Evolutionary conservation across 2,329 filamentous ascomycete species (phyloP), one percentile per base, ranked within the genome.

Genomic region (Penicillium sp.): DNA sequence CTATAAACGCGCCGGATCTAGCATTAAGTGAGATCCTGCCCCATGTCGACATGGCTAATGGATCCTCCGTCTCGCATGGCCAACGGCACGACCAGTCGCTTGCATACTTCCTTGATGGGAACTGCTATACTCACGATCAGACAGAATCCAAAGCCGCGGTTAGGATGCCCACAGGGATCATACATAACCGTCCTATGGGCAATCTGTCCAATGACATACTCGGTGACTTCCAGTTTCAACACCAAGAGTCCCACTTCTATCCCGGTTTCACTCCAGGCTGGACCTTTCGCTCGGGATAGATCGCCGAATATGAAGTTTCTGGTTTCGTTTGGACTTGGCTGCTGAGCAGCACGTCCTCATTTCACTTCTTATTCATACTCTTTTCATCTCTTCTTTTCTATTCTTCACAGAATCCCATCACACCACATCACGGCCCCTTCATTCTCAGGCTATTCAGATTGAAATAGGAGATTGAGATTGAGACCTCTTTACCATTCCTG

Each of bases 201-300:
- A 54, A 48, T 14, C 39, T 69, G 27, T 49, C 67, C 9, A 50
- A 53, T 40, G 61, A 64, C 27, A 58, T 68, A 51, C 49, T 67
- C 25, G 48, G 50, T 13, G 60, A 64, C 22, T 68, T 64, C 44
- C 56, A 55, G 10, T 62, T 68, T 10, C 55, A 62, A 20, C 20
- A 61, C 6, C 57, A 60, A 14, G 66, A 64, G 14, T n/a, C 48
- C 1, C 14, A 46, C 4, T 61, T 54, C 31, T 63, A 59, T 24
- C 46, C 52, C 44, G 57, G 51, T 3, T 62, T 61, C 44, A 58
- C 58, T 2, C 53, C 57, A 3, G 54, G 57, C 14, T 64, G 59
- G 59, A 48, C 51, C 16, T 63, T 63, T 28, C 58, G 54, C 16
- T 48, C 56, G 2, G 58, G 38, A 44, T 24, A 43, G 40, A 44